Evolutionary conservation across 163 green algal species (phyloP), one percentile per base, ranked within the genome.

Genomic region (Chlamydomonas reinhardtii): DNA sequence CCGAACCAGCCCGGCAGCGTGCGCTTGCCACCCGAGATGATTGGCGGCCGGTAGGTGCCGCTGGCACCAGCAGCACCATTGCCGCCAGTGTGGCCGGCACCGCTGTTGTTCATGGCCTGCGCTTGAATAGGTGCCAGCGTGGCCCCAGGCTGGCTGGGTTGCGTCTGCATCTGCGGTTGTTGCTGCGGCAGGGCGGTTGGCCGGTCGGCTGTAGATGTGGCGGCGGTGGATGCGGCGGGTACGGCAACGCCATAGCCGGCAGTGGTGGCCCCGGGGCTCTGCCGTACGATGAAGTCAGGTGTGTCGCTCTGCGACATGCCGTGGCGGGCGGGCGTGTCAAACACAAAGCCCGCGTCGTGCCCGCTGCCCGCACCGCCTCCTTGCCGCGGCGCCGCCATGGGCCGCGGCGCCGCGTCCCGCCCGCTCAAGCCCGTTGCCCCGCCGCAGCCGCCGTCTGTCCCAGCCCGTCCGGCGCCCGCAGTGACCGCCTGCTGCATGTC

Each of bases 21-120:
- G 15, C 80, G 69, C 37, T 86, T 86, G 31, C 16, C 37, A 20
- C 78, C 66, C 0, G 66, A 43, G 31, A 76, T 70, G 43, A 85
- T 8, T 0, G 76, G 76, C 15, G 76, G 76, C 0, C 76, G 77
- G 65, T 75, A 37, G 2, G 43, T 14, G 6, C 43, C 52, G 25
- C 1, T n/a, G 52, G 9, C 29, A n/a, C n/a, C n/a, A 25, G 11
- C 43, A 4, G 4, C 29, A 31, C 31, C 66, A 16, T 19, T 16
- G 20, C 2, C 29, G 1, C 4, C 5, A 0, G 19, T 14, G 62
- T 32, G 15, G 25, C 64, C 25, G 20, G 1, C 20, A 6, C 61
- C 31, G 24, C 73, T n/a, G n/a, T 1, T 31, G 29, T 52, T 19
- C 27, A 4, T 9, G 29, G 8, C n/a, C n/a, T n/a, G 29, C 66